A percentile compares a stretch with the other conserved stretches of the same genome.
Evolutionary conservation across 2,329 filamentous ascomycete species (phyloP).

Genomic region (Xylaria sp.): DNA sequence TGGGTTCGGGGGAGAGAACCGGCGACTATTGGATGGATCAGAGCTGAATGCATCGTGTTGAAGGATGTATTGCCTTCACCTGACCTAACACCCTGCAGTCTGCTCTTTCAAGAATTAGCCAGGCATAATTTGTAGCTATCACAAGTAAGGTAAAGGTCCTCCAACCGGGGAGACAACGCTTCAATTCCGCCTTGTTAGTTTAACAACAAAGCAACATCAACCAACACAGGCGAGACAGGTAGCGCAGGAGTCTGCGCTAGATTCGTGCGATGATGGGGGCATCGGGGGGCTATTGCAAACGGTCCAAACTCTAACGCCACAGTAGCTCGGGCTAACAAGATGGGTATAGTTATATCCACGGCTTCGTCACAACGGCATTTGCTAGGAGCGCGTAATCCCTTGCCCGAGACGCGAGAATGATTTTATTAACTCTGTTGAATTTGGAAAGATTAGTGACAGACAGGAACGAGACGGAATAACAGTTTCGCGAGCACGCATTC

Average conservation of each 20-base stretch:
- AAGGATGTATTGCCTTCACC: slow-evolving; percentile 2
- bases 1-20: slow-evolving; percentile 5
- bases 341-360: slow-evolving; percentile 22
- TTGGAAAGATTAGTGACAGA: background rate
- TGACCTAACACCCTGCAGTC: background rate
- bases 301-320: slow-evolving; percentile 36
- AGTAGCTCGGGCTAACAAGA: slow-evolving; percentile 15
- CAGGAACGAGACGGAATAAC: background rate
- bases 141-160: background rate
- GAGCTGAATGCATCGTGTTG: background rate
- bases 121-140: background rate
- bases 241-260: slow-evolving; percentile 14
- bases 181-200: slow-evolving; percentile 9
- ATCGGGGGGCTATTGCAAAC: slow-evolving; percentile 16
- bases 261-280: slow-evolving; percentile 19
- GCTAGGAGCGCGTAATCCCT: background rate
- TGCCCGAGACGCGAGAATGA: background rate
- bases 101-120: background rate
- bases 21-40: slow-evolving; percentile 5
- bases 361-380: slow-evolving; percentile 3
- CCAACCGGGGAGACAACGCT: slow-evolving; percentile 10
- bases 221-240: background rate
- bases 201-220: background rate
- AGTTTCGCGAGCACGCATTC: slow-evolving; percentile 25
- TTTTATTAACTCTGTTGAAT: background rate